Evolutionary conservation across 805 yeast genomes (phyloP), one percentile per base, ranked within the genome.

Genomic region (Kodamaea laetipori): DNA sequence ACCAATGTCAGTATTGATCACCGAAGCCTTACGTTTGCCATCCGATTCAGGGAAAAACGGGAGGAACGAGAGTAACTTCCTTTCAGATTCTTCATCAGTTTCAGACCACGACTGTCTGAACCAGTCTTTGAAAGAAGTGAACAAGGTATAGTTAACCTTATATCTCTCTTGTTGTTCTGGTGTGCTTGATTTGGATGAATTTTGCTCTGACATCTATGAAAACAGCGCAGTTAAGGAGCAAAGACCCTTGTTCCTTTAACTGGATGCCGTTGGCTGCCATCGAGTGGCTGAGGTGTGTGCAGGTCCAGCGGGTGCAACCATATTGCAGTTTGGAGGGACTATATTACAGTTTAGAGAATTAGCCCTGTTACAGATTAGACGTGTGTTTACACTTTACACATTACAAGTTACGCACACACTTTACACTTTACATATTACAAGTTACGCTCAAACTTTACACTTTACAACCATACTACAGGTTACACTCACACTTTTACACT

Each of bases 11-110:
- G 87, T 81, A 50, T 82, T 72, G 23, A 80, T 57, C 11, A 82
- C 60, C 42, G 70, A 53, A 11, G 80, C 75, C 1, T 51, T 46
- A 21, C 85, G 66, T 4, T 64, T 70, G 3, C 73, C 73, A 43
- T 80, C 80, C 0, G 77, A 61, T 8, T 68, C 66, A 0, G 86
- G 86, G 49, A 65, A 81, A 56, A 79, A 82, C 1, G 89, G 83
- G 13, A 85, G 64, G 2, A 67, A 58, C 11, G 81, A 73, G 15
- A 88, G 66, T 6, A 89, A 71, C 4, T 68, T 56, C 10, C 44
- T 37, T 42, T 71, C 75, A 2, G 60, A 73, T 16, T 49, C 43
- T 16, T 44, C 48, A 48, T 71, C 73, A 11, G 51, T 37, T 3
- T 44, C 33, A 3, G 38, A 31, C 39, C 53, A 51, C 4, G 56